phyloP scores from a whole-genome alignment of 176 grass and related monocot species.

The Thinopyrum elongatum region DNA sequence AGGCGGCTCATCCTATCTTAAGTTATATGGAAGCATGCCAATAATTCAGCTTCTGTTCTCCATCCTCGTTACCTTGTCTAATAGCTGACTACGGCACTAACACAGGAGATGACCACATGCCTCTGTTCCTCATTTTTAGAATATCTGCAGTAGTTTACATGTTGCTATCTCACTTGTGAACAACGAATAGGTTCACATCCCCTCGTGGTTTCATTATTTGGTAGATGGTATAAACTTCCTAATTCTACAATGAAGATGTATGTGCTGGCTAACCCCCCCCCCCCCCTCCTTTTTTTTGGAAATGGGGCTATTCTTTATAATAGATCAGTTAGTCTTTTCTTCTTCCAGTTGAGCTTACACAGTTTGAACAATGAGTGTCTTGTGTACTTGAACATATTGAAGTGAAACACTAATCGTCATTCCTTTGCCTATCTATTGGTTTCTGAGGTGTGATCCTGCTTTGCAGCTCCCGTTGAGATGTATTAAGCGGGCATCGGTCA shows the following conservation, averaged over 20 bases:
- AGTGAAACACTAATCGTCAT: not conserved
- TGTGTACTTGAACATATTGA: not conserved
- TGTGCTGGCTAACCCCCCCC: not conserved
- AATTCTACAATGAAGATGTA: not conserved
- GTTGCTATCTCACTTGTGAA: constrained; percentile 1
- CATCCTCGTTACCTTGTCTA: not conserved
- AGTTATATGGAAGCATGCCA: not conserved
- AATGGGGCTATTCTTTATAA: not conserved
- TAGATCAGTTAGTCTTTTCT: not conserved
- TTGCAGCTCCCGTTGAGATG: constrained; percentile 78
- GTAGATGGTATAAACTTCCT: not conserved
- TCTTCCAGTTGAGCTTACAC: not conserved
- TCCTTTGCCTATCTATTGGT: not conserved
- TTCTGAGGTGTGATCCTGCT: constrained; percentile 19
- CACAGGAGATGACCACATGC: not conserved
- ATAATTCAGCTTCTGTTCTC: not conserved
- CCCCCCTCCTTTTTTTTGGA: not conserved
- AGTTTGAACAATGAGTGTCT: not conserved
- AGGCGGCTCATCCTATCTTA: not conserved
- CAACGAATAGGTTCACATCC: not conserved
- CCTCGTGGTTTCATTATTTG: not conserved
- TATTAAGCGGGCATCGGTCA: constrained; percentile 60
- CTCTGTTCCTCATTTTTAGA: not conserved
- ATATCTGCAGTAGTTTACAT: not conserved
- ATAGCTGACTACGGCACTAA: not conserved